phyloP scores from a whole-genome alignment of 495 filamentous ascomycete species.

The Talaromyces stipitatus region DNA sequence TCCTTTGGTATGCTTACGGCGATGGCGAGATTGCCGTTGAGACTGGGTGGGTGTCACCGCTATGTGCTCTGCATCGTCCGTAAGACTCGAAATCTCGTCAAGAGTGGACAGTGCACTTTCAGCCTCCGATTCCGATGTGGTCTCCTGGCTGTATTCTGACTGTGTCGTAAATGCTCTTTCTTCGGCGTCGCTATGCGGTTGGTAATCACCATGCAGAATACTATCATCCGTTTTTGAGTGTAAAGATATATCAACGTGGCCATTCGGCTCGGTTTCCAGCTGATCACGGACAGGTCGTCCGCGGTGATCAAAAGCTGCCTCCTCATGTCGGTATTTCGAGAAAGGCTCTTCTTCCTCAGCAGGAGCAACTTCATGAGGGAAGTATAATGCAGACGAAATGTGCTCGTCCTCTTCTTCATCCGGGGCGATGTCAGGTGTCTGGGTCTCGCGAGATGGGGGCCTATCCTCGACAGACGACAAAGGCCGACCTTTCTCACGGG shows the following conservation, averaged over 20 bases:
- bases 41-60: conserved; percentile 47
- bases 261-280: conserved; percentile 20
- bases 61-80: conserved; percentile 52
- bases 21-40: conserved; percentile 23
- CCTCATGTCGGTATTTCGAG: conserved; percentile 28
- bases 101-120: conserved; percentile 41
- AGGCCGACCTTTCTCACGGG: not conserved
- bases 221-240: conserved; percentile 53
- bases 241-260: conserved; percentile 54
- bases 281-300: conserved; percentile 16
- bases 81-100: conserved; percentile 45
- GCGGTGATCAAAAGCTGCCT: conserved; percentile 17
- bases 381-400: conserved; percentile 89
- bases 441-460: conserved; percentile 8
- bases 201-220: conserved; percentile 53
- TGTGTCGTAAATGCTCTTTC: conserved; percentile 28
- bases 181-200: conserved; percentile 26
- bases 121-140: conserved; percentile 53
- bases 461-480: not conserved
- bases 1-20: conserved; percentile 17
- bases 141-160: conserved; percentile 34
- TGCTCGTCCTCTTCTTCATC: conserved; percentile 88
- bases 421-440: conserved; percentile 23
- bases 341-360: conserved; percentile 24
- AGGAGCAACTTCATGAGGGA: conserved; percentile 70